Evolutionary conservation across 2,329 filamentous ascomycete species (phyloP), one percentile per base, ranked within the genome.

Genomic region (Arthrinium puccinioides): DNA sequence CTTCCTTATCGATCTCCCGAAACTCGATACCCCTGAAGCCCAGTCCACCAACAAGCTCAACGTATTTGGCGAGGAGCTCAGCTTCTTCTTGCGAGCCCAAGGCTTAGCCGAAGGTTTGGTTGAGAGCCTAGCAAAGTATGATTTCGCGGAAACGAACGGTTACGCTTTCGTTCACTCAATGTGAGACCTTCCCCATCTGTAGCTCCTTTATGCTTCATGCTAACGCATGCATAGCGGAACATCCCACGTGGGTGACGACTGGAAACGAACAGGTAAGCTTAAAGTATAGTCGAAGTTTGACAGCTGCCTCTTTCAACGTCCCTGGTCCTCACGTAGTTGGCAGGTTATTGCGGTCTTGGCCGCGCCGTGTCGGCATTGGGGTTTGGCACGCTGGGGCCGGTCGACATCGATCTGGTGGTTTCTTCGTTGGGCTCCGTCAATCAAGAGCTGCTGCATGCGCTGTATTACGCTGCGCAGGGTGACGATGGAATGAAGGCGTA

Each of bases 1-100:
- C 7, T 97, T 95, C 55, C 55, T 97, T n/a, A 89, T 98, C 46
- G 92, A 98, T 55, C 74, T 97, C 8, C 90, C 92, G 10, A 36
- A 21, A 6, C 58, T 77, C 18, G 50, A 62, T n/a, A 51, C 54
- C 26, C 47, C 52, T n/a, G 47, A 46, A 35, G 38, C 46, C 18
- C 38, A 47, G 43, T 43, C 59, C 48, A 41, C 61, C 46, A 58
- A 63, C 52, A 24, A 39, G 38, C 21, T 55, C 43, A 48, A 76
- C 1, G 40, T 54, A 4, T 96, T 95, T 55, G 76, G 76, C 15
- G 70, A 76, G 40, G 83, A 90, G 27, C 65, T 96, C 19, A 58
- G 73, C 16, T 74, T 77, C 51, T 95, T 92, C 51, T 63, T 94
- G 4, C 61, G 66, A 39, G 81, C 80, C 8, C 78, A 82, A 50